phyloP scores from a whole-genome alignment of 1,284 basidiomycete species.

The Xerocomus minutiporus region DNA sequence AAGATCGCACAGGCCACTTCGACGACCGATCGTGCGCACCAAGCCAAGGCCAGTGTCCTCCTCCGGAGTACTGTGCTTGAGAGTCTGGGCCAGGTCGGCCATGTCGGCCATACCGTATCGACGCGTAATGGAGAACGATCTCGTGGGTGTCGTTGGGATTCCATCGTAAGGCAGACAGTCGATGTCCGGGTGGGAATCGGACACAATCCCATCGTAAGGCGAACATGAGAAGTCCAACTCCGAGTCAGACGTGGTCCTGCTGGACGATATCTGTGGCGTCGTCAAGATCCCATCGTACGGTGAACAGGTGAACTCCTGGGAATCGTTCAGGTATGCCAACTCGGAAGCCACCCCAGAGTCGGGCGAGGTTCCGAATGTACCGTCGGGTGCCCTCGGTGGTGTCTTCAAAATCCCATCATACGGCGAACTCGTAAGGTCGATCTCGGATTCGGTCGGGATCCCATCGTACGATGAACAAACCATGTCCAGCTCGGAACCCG shows the following conservation, averaged over 20 bases:
- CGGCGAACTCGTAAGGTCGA: background rate
- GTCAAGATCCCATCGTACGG: background rate
- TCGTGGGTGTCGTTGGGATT: too few species aligned
- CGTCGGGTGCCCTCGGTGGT: background rate
- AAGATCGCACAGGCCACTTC: too few species aligned
- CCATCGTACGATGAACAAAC: background rate
- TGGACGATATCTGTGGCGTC: background rate
- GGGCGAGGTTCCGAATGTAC: background rate
- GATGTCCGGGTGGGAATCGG: too few species aligned
- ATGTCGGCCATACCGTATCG: too few species aligned
- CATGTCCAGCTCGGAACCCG: background rate
- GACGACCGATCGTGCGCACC: too few species aligned
- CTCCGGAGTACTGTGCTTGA: too few species aligned
- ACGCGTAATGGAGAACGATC: too few species aligned
- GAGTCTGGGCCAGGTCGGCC: too few species aligned
- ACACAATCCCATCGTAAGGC: too few species aligned
- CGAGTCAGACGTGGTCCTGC: too few species aligned
- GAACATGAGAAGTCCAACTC: too few species aligned
- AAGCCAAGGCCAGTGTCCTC: too few species aligned
- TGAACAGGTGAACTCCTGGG: background rate
- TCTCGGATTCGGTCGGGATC: background rate
- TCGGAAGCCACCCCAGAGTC: background rate
- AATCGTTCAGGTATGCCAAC: background rate
- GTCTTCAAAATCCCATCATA: background rate
- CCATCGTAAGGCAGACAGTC: background rate